Percentiles rank a stretch among this genome's conserved stretches.
Evolutionary conservation across 2,329 filamentous ascomycete species (phyloP).

Genomic region (Aspergillaceae sp.): DNA sequence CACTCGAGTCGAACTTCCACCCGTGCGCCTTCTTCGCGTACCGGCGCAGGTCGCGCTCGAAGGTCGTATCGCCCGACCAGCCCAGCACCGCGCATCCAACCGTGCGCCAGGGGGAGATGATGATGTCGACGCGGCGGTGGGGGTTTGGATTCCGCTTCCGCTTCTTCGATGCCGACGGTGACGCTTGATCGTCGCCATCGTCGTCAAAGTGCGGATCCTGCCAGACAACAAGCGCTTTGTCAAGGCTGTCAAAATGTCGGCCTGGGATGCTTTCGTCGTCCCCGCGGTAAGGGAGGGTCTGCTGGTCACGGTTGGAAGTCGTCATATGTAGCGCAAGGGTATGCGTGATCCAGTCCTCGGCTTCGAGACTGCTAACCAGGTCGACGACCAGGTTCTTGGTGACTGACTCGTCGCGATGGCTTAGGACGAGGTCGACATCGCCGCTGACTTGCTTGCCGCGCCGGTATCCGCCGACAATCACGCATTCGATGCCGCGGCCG

Average conservation of each 20-base stretch:
- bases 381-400: conserved; percentile 64
- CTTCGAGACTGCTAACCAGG: conserved; percentile 64
- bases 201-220: conserved; percentile 53
- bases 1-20: conserved; percentile 88
- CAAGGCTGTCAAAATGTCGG: conserved; percentile 68
- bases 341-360: conserved; percentile 66
- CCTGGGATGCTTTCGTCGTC: conserved; percentile 28
- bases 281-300: conserved; percentile 47
- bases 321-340: conserved; percentile 62
- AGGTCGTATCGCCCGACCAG: conserved; percentile 84
- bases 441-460: conserved; percentile 65
- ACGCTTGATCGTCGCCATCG: conserved; percentile 19
- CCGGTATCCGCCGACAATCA: conserved; percentile 72
- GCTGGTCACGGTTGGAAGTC: conserved; percentile 65
- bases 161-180: conserved; percentile 8
- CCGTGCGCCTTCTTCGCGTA: conserved; percentile 65
- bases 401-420: conserved; percentile 60
- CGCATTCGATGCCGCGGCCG: conserved; percentile 44
- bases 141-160: conserved; percentile 55
- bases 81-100: conserved; percentile 80
- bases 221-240: conserved; percentile 92
- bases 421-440: conserved; percentile 80
- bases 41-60: conserved; percentile 72
- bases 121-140: conserved; percentile 85
- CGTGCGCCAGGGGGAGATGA: conserved; percentile 80